Evolutionary conservation across 148 eudicot genomes (phyloP).

Genomic region (Salicornia ramosissima): DNA sequence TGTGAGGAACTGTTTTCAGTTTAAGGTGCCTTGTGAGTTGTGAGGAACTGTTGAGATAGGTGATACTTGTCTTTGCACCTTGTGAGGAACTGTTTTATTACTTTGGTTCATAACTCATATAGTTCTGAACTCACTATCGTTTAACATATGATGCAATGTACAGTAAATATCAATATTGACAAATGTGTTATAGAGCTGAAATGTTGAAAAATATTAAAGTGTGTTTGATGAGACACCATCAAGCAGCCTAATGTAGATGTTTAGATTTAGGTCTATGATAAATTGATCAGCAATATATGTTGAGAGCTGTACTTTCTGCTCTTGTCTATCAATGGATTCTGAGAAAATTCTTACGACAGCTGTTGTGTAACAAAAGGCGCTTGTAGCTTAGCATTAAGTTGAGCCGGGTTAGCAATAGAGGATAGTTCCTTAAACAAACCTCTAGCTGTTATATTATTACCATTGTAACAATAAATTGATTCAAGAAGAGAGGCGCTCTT

Average conservation of each 20-base stretch:
- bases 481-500: neutral
- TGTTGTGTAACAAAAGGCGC: neutral
- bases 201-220: neutral
- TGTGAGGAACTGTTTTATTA: too few relatives aligned
- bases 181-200: neutral
- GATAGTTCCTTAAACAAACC: neutral
- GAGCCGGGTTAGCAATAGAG: neutral
- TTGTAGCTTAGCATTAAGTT: neutral
- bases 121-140: neutral
- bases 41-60: too few relatives aligned
- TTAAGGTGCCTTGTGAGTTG: neutral
- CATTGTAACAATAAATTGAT: neutral
- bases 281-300: neutral
- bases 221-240: neutral
- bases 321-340: slow-evolving; percentile 3
- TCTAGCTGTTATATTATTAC: neutral
- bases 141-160: neutral
- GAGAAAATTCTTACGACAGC: neutral
- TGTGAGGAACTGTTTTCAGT: neutral
- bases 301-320: neutral
- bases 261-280: too few relatives aligned
- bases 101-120: neutral
- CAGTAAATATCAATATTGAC: neutral
- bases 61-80: too few relatives aligned
- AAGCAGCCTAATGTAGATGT: neutral